Percentiles rank a stretch among this genome's conserved stretches.
phyloP scores from a whole-genome alignment of 148 eudicot species.

The Camellia lanceoleosa region DNA sequence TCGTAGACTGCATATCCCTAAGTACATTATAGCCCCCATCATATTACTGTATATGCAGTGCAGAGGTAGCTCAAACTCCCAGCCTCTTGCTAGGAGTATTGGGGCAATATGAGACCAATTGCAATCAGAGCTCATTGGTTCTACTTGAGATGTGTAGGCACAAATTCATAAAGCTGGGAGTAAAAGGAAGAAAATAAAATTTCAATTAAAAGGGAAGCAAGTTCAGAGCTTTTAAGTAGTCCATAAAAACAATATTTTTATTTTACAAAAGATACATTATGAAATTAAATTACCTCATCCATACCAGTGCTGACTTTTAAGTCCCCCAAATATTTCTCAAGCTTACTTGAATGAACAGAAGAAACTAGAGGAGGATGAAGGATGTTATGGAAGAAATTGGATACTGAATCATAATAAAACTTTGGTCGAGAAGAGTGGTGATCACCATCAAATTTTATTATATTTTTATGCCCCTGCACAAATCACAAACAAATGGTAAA shows the following conservation, averaged over 20 bases:
- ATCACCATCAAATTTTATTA: conserved; percentile 89
- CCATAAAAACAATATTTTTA: background rate
- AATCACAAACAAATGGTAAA: conserved; percentile 13
- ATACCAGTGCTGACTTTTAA: too few species aligned
- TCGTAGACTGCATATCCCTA: too few species aligned
- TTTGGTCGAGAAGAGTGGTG: conserved; percentile 92
- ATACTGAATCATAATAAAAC: conserved; percentile 75
- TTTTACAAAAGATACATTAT: background rate
- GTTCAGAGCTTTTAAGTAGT: background rate
- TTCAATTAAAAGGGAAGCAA: background rate
- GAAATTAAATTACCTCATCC: too few species aligned
- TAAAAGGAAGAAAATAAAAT: background rate
- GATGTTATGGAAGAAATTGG: conserved; percentile 72
- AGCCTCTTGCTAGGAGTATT: too few species aligned
- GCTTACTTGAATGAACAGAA: conserved; percentile 47
- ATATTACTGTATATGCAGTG: too few species aligned
- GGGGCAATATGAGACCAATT: too few species aligned
- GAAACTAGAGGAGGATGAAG: conserved; percentile 70
- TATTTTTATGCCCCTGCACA: conserved; percentile 84
- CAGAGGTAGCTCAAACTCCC: too few species aligned
- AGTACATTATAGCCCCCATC: too few species aligned
- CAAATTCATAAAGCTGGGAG: background rate
- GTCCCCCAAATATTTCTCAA: conserved; percentile 33
- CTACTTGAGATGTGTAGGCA: background rate
- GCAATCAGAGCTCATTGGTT: background rate